Conservation (phyloP, 75 land plant genomes). For the Cryptomeria japonica region DNA sequence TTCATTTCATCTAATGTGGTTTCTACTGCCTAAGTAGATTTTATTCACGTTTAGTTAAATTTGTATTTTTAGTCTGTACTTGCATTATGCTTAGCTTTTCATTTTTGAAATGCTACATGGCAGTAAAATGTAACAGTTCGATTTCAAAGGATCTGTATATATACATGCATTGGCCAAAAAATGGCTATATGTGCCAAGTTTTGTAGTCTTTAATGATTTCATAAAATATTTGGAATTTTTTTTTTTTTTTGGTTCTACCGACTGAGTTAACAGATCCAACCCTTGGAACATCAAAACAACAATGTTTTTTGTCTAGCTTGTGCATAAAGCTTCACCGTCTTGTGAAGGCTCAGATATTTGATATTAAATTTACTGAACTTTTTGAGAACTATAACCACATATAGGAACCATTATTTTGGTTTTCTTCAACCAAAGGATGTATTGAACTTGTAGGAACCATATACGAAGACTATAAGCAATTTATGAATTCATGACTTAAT, state of each 20-base stretch:
- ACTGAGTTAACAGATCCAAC: neutral
- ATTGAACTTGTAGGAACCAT: neutral
- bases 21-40: neutral
- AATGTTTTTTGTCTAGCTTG: neutral
- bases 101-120: neutral
- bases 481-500: no score
- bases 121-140: conserved; percentile 5
- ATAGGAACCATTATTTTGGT: neutral
- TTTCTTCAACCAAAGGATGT: neutral
- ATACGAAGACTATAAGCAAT: no score
- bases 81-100: neutral
- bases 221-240: neutral
- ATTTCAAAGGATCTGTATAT: neutral
- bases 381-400: neutral
- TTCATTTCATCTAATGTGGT: neutral
- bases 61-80: conserved; percentile 14
- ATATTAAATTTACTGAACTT: neutral
- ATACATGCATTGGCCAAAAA: conserved; percentile 1
- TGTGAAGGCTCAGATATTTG: neutral
- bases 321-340: neutral
- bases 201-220: neutral
- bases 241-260: neutral
- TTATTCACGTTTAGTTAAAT: neutral
- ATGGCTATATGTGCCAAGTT: conserved; percentile 9
- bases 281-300: neutral